A percentile compares a stretch with the other conserved stretches of the same genome.
These are phyloP conservation scores for Orbilia ellipsospora DNA, from an alignment of 2,329 filamentous ascomycete species.

Conservation along the genomic window DNA sequence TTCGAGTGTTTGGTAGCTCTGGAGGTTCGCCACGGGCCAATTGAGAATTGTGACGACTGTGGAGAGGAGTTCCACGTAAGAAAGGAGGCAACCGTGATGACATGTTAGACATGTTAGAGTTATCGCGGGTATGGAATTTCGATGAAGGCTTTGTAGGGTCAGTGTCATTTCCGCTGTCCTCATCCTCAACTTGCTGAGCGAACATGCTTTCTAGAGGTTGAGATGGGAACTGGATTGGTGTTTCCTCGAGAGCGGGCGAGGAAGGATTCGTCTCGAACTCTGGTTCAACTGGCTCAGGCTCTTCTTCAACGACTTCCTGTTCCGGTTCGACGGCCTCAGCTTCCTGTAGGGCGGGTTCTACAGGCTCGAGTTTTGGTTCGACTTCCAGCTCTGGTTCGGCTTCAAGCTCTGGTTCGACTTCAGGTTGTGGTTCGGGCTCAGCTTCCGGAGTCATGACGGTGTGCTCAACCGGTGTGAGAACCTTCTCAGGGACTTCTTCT, in stretches of 20 bases:
- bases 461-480: conserved; percentile 31
- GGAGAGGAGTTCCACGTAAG: conserved; percentile 42
- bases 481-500: conserved; percentile 20
- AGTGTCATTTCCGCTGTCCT: conserved; percentile 57
- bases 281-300: conserved; percentile 50
- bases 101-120: conserved; percentile 55
- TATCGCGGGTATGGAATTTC: conserved; percentile 55
- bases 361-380: conserved; percentile 7
- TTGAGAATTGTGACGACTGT: conserved; percentile 56
- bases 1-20: conserved; percentile 69
- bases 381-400: conserved; percentile 12
- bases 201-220: conserved; percentile 57
- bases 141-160: conserved; percentile 58
- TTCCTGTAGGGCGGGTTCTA: conserved; percentile 16
- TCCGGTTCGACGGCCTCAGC: background rate
- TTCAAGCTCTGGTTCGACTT: conserved; percentile 18
- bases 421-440: conserved; percentile 12
- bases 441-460: conserved; percentile 34
- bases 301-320: conserved; percentile 16
- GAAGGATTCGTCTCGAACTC: conserved; percentile 59
- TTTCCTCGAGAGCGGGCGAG: conserved; percentile 55
- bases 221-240: conserved; percentile 55
- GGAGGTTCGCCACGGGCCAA: conserved; percentile 77
- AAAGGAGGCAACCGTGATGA: conserved; percentile 47
- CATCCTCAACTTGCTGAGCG: conserved; percentile 44